Evolutionary conservation across 441 rosid species (phyloP), one percentile per base, ranked within the genome.

Genomic region (Pelargonium myrrhifolium): DNA sequence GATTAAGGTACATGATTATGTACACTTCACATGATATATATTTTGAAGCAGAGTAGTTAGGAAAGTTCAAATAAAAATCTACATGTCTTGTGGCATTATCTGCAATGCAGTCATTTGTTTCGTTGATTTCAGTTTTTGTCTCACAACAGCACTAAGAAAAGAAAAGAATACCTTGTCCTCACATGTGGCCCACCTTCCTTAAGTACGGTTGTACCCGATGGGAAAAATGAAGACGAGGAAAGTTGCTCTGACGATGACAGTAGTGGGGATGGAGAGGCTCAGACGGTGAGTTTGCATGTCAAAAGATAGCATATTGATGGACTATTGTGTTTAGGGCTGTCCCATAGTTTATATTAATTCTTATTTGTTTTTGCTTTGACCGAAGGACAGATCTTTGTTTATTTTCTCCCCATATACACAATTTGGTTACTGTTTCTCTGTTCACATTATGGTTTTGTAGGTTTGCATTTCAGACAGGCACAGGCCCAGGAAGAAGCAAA

Each of bases 161-260:
- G 88, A 81, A 93, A 93, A 79, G 96, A 91, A 76, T 91, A 80
- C 76, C 81, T 93, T 59, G 97, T 91, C 64, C 93, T 91, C 71
- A 83, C 92, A 18, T 93, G 97, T 72, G 97, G 96, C 20, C 85
- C 87, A 1, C 84, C 89, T 26, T 85, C 90, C 40, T 0, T 83
- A 22, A 74, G 73, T 71, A 67, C 88, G 15, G 71, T 85, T 0
- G 68, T 73, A 69, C 90, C 86, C 3, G 66, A 70, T 0, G 90
- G 85, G 60, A 84, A 89, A 68, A 85, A 70, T 4, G 87, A 74
- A 73, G 78, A 78, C 49, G 86, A 78, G 65, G 92, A 85, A 61
- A 75, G 87, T 80, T 70, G 80, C 77, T 88, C 91, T 0, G 93
- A 87, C 0, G 85, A 84, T 21, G 92, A 85, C 9, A 75, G 67